Base-by-base conservation (phyloP, 2,329 filamentous ascomycete species). In the Triangularia verruculosa region DNA sequence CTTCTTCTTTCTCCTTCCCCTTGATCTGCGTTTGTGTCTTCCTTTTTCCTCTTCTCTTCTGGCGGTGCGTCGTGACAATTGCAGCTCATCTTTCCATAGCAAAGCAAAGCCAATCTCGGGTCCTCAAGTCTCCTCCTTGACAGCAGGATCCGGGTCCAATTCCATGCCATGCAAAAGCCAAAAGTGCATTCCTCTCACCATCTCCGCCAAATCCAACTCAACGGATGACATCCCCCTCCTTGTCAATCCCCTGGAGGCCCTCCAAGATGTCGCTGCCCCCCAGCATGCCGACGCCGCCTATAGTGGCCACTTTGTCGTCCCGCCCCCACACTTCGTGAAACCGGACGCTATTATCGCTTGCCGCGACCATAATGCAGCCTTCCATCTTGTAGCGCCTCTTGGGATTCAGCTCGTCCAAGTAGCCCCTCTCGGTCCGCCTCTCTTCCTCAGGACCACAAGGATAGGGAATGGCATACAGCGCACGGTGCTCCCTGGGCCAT, bases 251-350 rank as follows among this genome's bases (percentile, higher is more conserved):
- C 73, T 96, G 89, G 61, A 93, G 78, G 20, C 86, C 86, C 74
- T 97, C 93, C 30, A 97, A 81, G 67, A 97, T 96, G 74, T 90
- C 88, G 76, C 92, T 96, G 4, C 92, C 91, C 12, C 90, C 91
- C 24, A 97, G 79, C 66, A 91, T 79, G 2, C 90, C 87, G 51
- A 79, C 80, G 13, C 82, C 80, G 9, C 77, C 75, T 22, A 79
- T 76, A 20, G 81, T 84, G 8, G 79, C 78, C 71, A 84, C 88
- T 69, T 79, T 81, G 47, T 83, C 79, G 1, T 85, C 84, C 7
- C 39, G 39, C n/a, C 84, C 83, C 95, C 93, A 98, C 11, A 99
- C 87, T 78, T 98, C 93, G 75, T 98, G 93, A 72, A 98, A 98
- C 73, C 95, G 95, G 75, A 98, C 90, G 70, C 87, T 96, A 73